A percentile compares a stretch with the other conserved stretches of the same genome.
Evolutionary conservation across 1,284 basidiomycete genomes (phyloP).

Genomic region (Marasmius sp.): DNA sequence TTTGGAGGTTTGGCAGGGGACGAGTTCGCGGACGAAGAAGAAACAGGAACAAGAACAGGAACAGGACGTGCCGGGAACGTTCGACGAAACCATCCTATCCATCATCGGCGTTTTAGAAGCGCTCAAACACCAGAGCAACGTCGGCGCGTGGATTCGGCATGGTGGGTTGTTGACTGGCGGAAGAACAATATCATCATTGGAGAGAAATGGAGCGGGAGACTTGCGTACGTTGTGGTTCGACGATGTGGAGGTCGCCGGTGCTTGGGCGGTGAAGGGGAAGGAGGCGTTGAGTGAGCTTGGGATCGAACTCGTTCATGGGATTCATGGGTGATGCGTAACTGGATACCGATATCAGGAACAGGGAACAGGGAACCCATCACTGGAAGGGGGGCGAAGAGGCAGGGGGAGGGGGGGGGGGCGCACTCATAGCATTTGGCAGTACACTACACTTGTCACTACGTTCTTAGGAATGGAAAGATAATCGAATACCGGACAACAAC

Average conservation of each 20-base stretch:
- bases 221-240: constrained; percentile 10
- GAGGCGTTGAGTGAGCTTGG: constrained; percentile 2
- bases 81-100: constrained; percentile 54
- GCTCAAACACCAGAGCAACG: constrained; percentile 46
- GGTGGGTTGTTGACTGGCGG: constrained; percentile 41
- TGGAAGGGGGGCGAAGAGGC: too few species aligned
- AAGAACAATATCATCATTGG: neutral
- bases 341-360: too few species aligned
- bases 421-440: too few species aligned
- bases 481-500: neutral
- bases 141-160: constrained; percentile 55
- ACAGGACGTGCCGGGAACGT: constrained; percentile 15
- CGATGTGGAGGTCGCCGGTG: neutral
- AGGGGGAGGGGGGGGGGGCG: too few species aligned
- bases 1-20: constrained; percentile 31
- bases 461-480: too few species aligned
- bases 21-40: constrained; percentile 11
- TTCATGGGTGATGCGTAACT: neutral
- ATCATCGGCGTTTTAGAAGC: constrained; percentile 60
- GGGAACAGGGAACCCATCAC: too few species aligned
- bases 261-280: constrained; percentile 9
- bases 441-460: too few species aligned
- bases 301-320: constrained; percentile 4
- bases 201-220: neutral
- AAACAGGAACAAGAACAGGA: neutral